Evolutionary conservation across 768 basidiomycete genomes (phyloP).

Genomic region (Psilocybe subaeruginosa): DNA sequence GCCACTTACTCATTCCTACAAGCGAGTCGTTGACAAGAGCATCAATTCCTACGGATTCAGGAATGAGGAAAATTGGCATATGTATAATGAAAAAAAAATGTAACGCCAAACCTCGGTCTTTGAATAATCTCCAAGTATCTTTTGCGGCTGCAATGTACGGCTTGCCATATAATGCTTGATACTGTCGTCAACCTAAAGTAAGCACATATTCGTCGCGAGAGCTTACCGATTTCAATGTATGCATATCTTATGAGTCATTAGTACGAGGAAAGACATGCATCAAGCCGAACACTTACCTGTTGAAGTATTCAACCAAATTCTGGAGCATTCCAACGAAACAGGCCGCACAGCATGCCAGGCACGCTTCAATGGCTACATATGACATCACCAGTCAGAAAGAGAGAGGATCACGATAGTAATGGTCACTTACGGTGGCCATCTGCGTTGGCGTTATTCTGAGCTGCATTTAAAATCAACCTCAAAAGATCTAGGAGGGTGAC

Average conservation of each 20-base stretch:
- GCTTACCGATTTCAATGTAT: slow-evolving; percentile 78
- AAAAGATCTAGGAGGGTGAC: slow-evolving; percentile 79
- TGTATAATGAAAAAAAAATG: slow-evolving; percentile 4
- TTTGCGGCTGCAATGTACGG: slow-evolving; percentile 80
- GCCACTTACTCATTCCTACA: slow-evolving; percentile 68
- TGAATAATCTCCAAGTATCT: slow-evolving; percentile 80
- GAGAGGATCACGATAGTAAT: not conserved
- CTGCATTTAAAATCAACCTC: slow-evolving; percentile 58
- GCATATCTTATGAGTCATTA: slow-evolving; percentile 53
- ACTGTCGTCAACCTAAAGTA: slow-evolving; percentile 1
- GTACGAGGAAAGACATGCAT: not conserved
- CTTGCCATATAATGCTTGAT: slow-evolving; percentile 80
- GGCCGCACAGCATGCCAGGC: slow-evolving; percentile 76
- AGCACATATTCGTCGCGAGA: not conserved
- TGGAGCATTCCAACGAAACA: slow-evolving; percentile 79
- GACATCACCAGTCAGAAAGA: not conserved
- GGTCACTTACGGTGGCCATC: slow-evolving; percentile 65
- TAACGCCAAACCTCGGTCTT: slow-evolving; percentile 57
- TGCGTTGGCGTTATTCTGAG: slow-evolving; percentile 58
- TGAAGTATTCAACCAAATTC: slow-evolving; percentile 75
- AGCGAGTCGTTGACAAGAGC: slow-evolving; percentile 84
- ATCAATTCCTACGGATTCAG: slow-evolving; percentile 53
- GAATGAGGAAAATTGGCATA: slow-evolving; percentile 16
- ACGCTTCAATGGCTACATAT: slow-evolving; percentile 64
- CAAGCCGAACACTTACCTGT: slow-evolving; percentile 45